Evolutionary conservation across 768 basidiomycete genomes (phyloP), one percentile per base, ranked within the genome.

Genomic region (Panaeolus cyanescens): DNA sequence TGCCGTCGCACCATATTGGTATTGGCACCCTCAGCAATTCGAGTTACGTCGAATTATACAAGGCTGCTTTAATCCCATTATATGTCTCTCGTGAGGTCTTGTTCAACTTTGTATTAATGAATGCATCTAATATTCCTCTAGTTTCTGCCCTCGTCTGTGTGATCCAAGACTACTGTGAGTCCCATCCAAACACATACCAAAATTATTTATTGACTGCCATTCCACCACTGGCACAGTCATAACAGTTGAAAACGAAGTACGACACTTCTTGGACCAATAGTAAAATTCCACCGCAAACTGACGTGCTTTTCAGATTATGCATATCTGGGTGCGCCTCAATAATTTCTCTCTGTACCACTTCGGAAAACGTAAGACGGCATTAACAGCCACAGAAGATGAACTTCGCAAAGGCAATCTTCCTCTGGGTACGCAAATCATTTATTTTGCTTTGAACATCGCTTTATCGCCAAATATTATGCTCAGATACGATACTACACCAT

Each of bases 401-500:
- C 45, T 68, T 77, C 25, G 70, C 74, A 28, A 79, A 78, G 69
- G 69, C 69, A 33, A 76, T 81, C 76, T 82, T 76, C 62, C 65
- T 80, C 30, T 80, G 77, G 76, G 80, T 78, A 59, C 56, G 70
- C 60, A 7, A n/a, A n/a, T n/a, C n/a, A n/a, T n/a, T 12, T 31
- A 4, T 5, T 36, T 53, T 54, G 7, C 22, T 12, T 12, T 9
- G n/a, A 20, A n/a, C 3, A 17, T 22, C 1, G 8, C 30, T 10
- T 50, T 32, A 22, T 25, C 39, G 7, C 32, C 5, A 31, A 12
- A 13, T 19, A 39, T 39, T 17, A 34, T 28, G 32, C 37, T 53
- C 60, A 83, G 81, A 78, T 83, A 25, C 75, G 81, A 50, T 83
- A 83, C 62, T 83, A 81, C 64, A 81, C 78, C 28, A 73, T 82